Conservation (phyloP, 2,329 filamentous ascomycete genomes). For the Colletotrichum sp. region DNA sequence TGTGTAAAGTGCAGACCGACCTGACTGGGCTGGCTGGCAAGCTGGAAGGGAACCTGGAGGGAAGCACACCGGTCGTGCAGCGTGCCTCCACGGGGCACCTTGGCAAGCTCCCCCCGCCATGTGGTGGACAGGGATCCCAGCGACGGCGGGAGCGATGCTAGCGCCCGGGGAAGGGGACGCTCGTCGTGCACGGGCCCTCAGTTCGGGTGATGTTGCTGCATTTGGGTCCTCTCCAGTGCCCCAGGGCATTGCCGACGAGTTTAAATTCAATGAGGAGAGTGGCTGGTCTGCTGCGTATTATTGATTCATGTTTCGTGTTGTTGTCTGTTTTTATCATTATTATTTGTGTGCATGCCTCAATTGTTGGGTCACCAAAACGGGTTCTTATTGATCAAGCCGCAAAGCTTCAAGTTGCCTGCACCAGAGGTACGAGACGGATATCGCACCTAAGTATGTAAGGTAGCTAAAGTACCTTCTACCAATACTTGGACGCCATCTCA, state of each 20-base stretch:
- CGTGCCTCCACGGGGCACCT: not conserved
- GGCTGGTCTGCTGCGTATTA: not conserved
- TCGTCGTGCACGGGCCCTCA: constrained; percentile 3
- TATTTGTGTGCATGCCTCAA: not conserved
- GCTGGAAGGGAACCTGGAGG: not conserved
- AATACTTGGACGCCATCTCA: not conserved
- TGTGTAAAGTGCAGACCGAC: not conserved
- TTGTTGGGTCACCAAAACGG: not conserved
- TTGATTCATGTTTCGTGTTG: not conserved
- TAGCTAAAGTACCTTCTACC: not conserved
- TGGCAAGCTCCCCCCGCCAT: constrained; percentile 4
- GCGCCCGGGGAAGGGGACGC: not conserved
- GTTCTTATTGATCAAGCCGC: not conserved
- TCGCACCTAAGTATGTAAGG: too few species aligned
- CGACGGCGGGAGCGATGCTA: not conserved
- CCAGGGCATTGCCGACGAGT: not conserved
- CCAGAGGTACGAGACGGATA: not conserved
- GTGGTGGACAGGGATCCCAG: constrained; percentile 9
- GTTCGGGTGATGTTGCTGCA: not conserved
- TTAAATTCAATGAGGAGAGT: not conserved
- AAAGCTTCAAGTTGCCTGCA: not conserved
- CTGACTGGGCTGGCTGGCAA: not conserved
- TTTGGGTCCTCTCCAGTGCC: not conserved
- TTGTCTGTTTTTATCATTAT: not conserved
- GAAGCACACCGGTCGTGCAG: not conserved